phyloP scores from a whole-genome alignment of 176 grass and related monocot species.

The Urochloa ruziziensis region DNA sequence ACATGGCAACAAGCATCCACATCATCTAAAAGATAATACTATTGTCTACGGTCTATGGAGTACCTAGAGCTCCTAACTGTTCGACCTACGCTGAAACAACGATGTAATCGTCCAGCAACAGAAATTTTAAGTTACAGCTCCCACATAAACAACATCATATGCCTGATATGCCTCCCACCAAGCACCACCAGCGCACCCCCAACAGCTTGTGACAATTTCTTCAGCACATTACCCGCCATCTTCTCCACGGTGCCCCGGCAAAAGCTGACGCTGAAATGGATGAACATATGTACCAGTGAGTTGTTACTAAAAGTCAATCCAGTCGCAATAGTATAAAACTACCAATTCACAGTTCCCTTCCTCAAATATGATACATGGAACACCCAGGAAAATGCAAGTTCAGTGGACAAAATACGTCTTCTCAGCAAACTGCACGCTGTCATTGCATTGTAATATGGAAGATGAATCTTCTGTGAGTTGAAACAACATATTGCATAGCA shows the following conservation, averaged over 20 bases:
- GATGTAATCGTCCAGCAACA: neutral
- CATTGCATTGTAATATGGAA: neutral
- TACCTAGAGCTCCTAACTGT: neutral
- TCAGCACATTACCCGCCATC: neutral
- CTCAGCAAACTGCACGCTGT: neutral
- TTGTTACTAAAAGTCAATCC: neutral
- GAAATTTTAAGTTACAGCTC: neutral
- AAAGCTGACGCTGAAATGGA: conserved; percentile 8
- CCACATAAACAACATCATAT: neutral
- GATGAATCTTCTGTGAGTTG: neutral
- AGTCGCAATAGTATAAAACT: neutral
- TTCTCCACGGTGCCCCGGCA: neutral
- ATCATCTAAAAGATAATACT: neutral
- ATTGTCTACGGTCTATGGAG: too few species aligned
- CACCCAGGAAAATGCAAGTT: neutral
- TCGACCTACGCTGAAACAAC: neutral
- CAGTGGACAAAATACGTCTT: neutral
- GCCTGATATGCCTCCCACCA: neutral
- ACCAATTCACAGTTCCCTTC: neutral
- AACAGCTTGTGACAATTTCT: neutral
- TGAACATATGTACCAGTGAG: neutral
- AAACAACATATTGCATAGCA: neutral
- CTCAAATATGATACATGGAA: neutral
- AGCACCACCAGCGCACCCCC: neutral
- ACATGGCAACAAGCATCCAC: neutral